Evolutionary conservation across 1,284 basidiomycete species (phyloP).

Genomic region (Ustilago tritici): DNA sequence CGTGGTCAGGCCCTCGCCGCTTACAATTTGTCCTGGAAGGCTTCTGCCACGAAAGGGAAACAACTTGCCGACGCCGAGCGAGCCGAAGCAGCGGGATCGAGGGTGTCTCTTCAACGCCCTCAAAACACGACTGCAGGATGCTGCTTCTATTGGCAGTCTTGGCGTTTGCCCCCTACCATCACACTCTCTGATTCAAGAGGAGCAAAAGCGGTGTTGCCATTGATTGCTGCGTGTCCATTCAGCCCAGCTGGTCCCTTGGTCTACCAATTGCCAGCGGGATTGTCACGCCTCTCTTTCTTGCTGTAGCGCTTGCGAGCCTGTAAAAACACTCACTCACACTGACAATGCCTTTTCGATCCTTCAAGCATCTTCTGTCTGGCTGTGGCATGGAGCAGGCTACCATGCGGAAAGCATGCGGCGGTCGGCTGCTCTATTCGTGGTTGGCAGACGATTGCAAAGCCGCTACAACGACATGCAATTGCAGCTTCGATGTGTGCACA

Average conservation of each 20-base stretch:
- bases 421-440: not conserved
- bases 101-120: not conserved
- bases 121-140: conserved; percentile 1
- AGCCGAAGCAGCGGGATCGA: not conserved
- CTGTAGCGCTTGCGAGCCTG: not conserved
- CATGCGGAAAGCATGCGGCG: conserved; percentile 9
- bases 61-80: not conserved
- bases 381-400: not conserved
- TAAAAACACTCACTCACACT: not conserved
- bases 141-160: not conserved
- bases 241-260: conserved; percentile 13
- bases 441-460: not conserved
- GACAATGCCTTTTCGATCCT: not conserved
- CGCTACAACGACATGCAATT: not conserved
- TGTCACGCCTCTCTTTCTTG: not conserved
- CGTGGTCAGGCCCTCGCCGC: not conserved
- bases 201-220: not conserved
- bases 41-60: not conserved
- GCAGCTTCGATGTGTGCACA: not conserved
- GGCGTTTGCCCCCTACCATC: not conserved
- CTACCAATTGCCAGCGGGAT: not conserved
- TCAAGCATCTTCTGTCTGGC: not conserved
- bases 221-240: conserved; percentile 3
- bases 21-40: not conserved
- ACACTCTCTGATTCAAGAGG: not conserved